These are phyloP conservation scores for Fusarium oxysporum DNA, from an alignment of 2,329 filamentous ascomycete genomes.

Conservation along the genomic window DNA sequence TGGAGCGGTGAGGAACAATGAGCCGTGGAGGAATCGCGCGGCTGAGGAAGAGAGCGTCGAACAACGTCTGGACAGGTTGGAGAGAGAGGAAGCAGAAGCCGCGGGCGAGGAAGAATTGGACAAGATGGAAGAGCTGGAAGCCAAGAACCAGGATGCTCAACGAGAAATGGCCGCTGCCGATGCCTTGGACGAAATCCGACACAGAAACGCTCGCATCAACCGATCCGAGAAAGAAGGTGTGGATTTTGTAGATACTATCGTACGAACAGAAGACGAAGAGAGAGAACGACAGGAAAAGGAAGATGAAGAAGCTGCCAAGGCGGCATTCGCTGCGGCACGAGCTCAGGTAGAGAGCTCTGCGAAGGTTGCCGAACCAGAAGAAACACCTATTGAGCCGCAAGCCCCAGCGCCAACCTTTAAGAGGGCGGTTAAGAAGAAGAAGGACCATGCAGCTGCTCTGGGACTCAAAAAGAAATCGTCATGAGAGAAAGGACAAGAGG, in stretches of 20 bases:
- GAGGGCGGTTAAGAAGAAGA: conserved; percentile 86
- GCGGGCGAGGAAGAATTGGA: conserved; percentile 79
- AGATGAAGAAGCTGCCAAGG: conserved; percentile 82
- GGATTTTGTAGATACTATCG: conserved; percentile 67
- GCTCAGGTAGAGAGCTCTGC: conserved; percentile 65
- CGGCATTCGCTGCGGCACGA: conserved; percentile 77
- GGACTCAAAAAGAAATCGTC: conserved; percentile 91
- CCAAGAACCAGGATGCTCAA: conserved; percentile 92
- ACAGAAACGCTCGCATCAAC: conserved; percentile 88
- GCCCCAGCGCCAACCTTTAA: conserved; percentile 66
- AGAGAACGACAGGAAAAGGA: conserved; percentile 77
- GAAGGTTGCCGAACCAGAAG: conserved; percentile 55
- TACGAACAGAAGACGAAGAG: conserved; percentile 68
- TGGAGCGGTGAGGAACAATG: conserved; percentile 92
- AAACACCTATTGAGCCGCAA: background rate
- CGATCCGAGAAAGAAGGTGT: conserved; percentile 76
- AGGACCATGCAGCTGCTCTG: conserved; percentile 77
- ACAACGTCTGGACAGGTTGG: conserved; percentile 84
- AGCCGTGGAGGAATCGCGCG: conserved; percentile 79
- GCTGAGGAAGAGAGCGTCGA: conserved; percentile 85
- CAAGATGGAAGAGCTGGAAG: conserved; percentile 94
- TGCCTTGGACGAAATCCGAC: conserved; percentile 93
- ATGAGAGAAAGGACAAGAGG: conserved; percentile 7
- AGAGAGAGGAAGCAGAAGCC: conserved; percentile 76
- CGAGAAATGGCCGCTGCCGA: conserved; percentile 97